Conservation (phyloP, 441 rosid genomes). For the Manihot esculenta region DNA sequence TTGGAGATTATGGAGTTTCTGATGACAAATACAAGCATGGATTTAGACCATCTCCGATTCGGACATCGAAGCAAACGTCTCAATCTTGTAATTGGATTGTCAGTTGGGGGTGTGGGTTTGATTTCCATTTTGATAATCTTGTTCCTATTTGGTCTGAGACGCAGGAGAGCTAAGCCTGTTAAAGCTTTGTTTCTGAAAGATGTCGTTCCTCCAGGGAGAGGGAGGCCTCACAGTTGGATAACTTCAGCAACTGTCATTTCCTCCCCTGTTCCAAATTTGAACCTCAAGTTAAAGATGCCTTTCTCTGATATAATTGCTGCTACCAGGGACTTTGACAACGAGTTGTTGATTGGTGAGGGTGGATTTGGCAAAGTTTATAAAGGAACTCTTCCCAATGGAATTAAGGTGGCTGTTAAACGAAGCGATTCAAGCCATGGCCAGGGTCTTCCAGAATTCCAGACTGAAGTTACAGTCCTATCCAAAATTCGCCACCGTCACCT, state of each 20-base stretch:
- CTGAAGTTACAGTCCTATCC: slow-evolving; percentile 37
- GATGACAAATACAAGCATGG: slow-evolving; percentile 15
- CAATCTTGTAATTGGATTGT: slow-evolving; percentile 21
- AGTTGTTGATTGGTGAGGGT: slow-evolving; percentile 34
- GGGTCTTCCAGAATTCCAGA: slow-evolving; percentile 36
- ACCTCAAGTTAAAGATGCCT: slow-evolving; percentile 34
- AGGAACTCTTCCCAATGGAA: slow-evolving; percentile 31
- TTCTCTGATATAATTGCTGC: slow-evolving; percentile 30
- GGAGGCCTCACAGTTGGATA: slow-evolving; percentile 25
- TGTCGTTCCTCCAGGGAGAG: slow-evolving; percentile 22
- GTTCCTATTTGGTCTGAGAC: slow-evolving; percentile 12
- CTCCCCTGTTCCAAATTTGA: slow-evolving; percentile 28
- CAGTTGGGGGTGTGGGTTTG: slow-evolving; percentile 27
- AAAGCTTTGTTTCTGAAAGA: slow-evolving; percentile 21
- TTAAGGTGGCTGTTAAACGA: slow-evolving; percentile 39
- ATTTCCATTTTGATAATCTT: slow-evolving; percentile 15
- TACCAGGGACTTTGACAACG: slow-evolving; percentile 28
- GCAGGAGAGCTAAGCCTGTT: slow-evolving; percentile 21
- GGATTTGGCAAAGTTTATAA: slow-evolving; percentile 37
- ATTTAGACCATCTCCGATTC: too few species aligned
- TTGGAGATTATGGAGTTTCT: slow-evolving; percentile 49
- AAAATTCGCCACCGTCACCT: slow-evolving; percentile 54
- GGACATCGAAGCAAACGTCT: neutral
- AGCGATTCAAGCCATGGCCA: slow-evolving; percentile 32
- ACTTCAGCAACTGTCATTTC: slow-evolving; percentile 6